Conservation (phyloP, 768 basidiomycete species). For the Coprinopsis sp. region DNA sequence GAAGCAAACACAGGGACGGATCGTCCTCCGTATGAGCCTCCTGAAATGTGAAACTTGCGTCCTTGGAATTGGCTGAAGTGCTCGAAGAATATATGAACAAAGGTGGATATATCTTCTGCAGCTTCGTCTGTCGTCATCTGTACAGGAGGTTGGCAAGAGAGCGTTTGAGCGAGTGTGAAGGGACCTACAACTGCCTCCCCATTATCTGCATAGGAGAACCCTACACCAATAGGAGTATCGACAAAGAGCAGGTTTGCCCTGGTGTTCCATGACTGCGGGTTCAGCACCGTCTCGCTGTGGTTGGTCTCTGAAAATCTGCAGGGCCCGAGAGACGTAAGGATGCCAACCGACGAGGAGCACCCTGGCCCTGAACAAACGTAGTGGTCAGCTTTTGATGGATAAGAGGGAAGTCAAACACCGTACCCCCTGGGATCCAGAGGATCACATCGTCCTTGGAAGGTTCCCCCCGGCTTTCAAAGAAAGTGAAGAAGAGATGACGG, state of each 20-base stretch:
- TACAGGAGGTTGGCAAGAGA: background rate
- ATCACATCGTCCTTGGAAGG: conserved; percentile 61
- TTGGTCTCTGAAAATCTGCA: conserved; percentile 57
- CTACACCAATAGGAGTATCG: conserved; percentile 58
- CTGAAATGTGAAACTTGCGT: conserved; percentile 64
- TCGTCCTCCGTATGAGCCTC: conserved; percentile 76
- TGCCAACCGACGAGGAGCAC: conserved; percentile 6
- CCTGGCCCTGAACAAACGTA: conserved; percentile 1
- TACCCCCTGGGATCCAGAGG: conserved; percentile 53
- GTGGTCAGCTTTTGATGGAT: conserved; percentile 14
- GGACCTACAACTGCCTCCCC: conserved; percentile 52
- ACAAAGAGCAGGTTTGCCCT: conserved; percentile 62
- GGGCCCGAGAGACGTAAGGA: conserved; percentile 39
- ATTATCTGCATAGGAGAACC: conserved; percentile 63
- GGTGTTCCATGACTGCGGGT: conserved; percentile 67
- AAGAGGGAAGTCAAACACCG: conserved; percentile 32
- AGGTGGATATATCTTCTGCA: conserved; percentile 68
- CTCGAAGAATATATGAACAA: conserved; percentile 76
- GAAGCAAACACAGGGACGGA: conserved; percentile 74
- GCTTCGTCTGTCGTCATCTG: conserved; percentile 78
- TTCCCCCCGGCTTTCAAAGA: conserved; percentile 66
- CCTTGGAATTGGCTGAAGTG: conserved; percentile 70
- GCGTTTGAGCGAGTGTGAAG: background rate
- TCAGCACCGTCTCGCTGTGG: conserved; percentile 47
- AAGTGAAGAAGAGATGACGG: conserved; percentile 70